Evolutionary conservation across 371 early-diverging fungal species (phyloP), one percentile per base, ranked within the genome.

Genomic region (Blastocladiella emersonii): DNA sequence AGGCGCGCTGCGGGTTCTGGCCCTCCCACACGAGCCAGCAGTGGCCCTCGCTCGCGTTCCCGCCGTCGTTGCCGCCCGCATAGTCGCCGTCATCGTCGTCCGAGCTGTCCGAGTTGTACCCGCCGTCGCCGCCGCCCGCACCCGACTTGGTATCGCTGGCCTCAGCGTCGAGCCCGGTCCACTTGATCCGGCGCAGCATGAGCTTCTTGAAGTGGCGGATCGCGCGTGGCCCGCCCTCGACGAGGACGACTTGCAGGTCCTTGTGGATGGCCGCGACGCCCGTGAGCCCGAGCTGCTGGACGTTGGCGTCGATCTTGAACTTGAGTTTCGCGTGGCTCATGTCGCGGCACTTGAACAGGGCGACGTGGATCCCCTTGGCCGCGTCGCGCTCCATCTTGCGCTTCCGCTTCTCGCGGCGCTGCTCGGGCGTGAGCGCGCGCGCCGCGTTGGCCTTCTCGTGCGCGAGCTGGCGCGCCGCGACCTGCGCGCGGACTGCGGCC

Each of bases 11-110:
- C 59, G 84, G 79, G 36, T 91, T 79, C 62, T 87, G 80, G 23
- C 98, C 98, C 68, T 93, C 91, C 98, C 96, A 97, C 0, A 95
- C 87, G 51, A 95, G 65, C 34, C 77, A 72, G 70, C 98, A 98
- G 60, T 79, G 78, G 72, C 94, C 93, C 39, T 82, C 81, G 25
- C 75, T 74, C 6, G 75, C 25, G 32, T 37, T 39, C 3, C 10
- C 19, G 10, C 34, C 34, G 30, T 35, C 74, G 36, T 13, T 27
- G 63, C 27, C 19, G 5, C 64, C 66, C 0, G 64, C 71, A 6
- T 69, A 73, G 10, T 71, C 67, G 36, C 72, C 76, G 0, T 72
- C 68, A 8, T 66, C 79, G 70, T 71, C 72, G 21, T 34, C 34
- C 19, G 44, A 5, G n/a, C n/a, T n/a, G 4, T 66, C 39, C 21